These are phyloP conservation scores for Bretschneidera sinensis DNA, from an alignment of 345 rosid species.

Conservation along the genomic window DNA sequence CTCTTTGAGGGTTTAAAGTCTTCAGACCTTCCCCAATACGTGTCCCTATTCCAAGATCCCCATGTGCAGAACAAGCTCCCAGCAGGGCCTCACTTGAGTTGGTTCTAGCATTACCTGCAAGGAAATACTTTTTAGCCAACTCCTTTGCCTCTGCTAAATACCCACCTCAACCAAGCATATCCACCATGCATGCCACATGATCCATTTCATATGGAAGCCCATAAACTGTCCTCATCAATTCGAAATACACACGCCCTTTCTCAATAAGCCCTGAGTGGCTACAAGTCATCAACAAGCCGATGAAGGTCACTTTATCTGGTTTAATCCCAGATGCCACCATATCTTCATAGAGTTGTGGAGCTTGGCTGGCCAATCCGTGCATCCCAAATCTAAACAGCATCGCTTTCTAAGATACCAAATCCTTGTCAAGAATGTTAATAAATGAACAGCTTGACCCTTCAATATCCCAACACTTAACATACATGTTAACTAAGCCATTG, in stretches of 20 bases:
- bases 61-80: slow-evolving; percentile 54
- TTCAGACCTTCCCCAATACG: slow-evolving; percentile 35
- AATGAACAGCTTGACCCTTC: slow-evolving; percentile 46
- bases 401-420: slow-evolving; percentile 68
- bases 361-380: slow-evolving; percentile 57
- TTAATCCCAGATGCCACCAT: slow-evolving; percentile 49
- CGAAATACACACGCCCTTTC: slow-evolving; percentile 42
- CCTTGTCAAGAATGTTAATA: slow-evolving; percentile 45
- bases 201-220: slow-evolving; percentile 46
- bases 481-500: slow-evolving; percentile 69
- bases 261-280: slow-evolving; percentile 73
- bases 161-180: slow-evolving; percentile 75
- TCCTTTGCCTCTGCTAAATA: slow-evolving; percentile 51
- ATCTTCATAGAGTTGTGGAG: slow-evolving; percentile 44
- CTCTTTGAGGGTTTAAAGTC: slow-evolving; percentile 36
- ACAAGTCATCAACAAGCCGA: slow-evolving; percentile 65
- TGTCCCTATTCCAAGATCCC: slow-evolving; percentile 39
- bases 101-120: slow-evolving; percentile 1
- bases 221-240: slow-evolving; percentile 40
- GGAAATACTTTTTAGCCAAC: slow-evolving; percentile 30
- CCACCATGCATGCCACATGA: slow-evolving; percentile 71
- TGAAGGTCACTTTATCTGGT: slow-evolving; percentile 77
- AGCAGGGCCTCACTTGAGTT: slow-evolving; percentile 48
- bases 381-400: slow-evolving; percentile 69
- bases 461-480: slow-evolving; percentile 69